Evolutionary conservation across 2,329 filamentous ascomycete genomes (phyloP).

Genomic region (Pseudogymnoascus sp.): DNA sequence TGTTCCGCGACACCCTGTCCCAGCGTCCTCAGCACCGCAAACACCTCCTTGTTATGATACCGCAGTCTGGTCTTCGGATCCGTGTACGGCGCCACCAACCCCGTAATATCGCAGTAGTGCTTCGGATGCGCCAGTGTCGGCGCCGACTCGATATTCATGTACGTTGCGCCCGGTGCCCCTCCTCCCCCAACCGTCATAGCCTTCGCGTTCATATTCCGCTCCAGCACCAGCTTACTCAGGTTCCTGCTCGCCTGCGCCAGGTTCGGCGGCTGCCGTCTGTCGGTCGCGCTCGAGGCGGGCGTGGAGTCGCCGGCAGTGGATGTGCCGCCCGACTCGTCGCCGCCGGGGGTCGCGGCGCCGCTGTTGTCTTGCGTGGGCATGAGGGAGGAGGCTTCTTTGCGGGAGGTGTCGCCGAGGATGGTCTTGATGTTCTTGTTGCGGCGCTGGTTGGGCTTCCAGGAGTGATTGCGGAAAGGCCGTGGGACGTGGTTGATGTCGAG

Average conservation of each 20-base stretch:
- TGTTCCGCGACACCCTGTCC: constrained; percentile 78
- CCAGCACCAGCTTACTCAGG: constrained; percentile 78
- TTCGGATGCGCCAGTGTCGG: constrained; percentile 78
- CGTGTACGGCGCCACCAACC: constrained; percentile 80
- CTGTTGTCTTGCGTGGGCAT: constrained; percentile 76
- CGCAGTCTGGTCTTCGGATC: constrained; percentile 91
- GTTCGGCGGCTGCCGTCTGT: constrained; percentile 47
- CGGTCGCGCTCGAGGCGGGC: constrained; percentile 37
- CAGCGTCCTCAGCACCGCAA: constrained; percentile 70
- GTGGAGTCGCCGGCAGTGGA: constrained; percentile 41
- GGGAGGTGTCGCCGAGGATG: constrained; percentile 80
- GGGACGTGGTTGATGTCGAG: constrained; percentile 83
- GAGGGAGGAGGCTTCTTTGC: constrained; percentile 74
- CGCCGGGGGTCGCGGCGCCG: constrained; percentile 64
- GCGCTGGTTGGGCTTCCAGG: constrained; percentile 87
- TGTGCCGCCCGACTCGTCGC: constrained; percentile 46
- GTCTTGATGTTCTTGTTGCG: constrained; percentile 99
- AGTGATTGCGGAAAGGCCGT: constrained; percentile 82
- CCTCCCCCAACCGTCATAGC: constrained; percentile 27
- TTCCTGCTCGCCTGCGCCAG: constrained; percentile 84
- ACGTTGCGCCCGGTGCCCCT: constrained; percentile 66
- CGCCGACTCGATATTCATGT: constrained; percentile 93
- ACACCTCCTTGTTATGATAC: constrained; percentile 91
- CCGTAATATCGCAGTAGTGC: constrained; percentile 94
- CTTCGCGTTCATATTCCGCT: constrained; percentile 59